Conservation (phyloP, 192 early-diverging fungal species). For the Piromyces finnis region DNA sequence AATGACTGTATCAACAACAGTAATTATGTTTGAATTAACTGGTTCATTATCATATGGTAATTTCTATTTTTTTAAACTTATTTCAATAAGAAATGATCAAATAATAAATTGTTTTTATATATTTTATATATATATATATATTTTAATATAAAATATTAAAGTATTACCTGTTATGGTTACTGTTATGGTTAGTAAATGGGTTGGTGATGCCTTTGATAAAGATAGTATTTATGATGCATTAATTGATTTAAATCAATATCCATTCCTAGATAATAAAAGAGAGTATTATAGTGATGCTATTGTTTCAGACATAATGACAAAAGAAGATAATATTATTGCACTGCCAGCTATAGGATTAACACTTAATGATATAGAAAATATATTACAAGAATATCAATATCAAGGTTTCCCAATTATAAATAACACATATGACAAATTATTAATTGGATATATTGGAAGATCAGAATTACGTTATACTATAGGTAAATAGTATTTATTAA, state of each 20-base stretch:
- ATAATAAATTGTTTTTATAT: too few relatives aligned
- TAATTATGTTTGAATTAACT: conserved; percentile 99
- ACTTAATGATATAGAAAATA: conserved; percentile 24
- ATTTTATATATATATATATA: conserved; percentile 36
- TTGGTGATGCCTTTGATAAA: conserved; percentile 50
- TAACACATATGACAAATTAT: conserved; percentile 24
- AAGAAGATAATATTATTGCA: conserved; percentile 37
- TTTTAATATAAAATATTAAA: not conserved
- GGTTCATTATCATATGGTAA: conserved; percentile 82
- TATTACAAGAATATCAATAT: conserved; percentile 16
- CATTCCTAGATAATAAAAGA: conserved; percentile 51
- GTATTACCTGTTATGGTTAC: conserved; percentile 5
- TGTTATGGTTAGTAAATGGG: conserved; percentile 24
- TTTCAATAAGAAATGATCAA: too few relatives aligned
- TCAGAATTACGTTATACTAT: conserved; percentile 39
- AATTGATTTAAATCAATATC: conserved; percentile 58
- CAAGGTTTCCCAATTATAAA: conserved; percentile 54
- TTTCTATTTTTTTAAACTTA: conserved; percentile 6
- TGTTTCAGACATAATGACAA: conserved; percentile 40
- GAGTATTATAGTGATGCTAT: conserved; percentile 21
- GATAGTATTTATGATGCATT: conserved; percentile 63
- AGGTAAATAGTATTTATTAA: not conserved
- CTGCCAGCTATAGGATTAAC: conserved; percentile 19
- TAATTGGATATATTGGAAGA: conserved; percentile 54
- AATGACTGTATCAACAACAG: conserved; percentile 78